A percentile compares a stretch with the other conserved stretches of the same genome.
Evolutionary conservation across 768 basidiomycete genomes (phyloP).

Genomic region (Porpolomopsis calyptriformis): DNA sequence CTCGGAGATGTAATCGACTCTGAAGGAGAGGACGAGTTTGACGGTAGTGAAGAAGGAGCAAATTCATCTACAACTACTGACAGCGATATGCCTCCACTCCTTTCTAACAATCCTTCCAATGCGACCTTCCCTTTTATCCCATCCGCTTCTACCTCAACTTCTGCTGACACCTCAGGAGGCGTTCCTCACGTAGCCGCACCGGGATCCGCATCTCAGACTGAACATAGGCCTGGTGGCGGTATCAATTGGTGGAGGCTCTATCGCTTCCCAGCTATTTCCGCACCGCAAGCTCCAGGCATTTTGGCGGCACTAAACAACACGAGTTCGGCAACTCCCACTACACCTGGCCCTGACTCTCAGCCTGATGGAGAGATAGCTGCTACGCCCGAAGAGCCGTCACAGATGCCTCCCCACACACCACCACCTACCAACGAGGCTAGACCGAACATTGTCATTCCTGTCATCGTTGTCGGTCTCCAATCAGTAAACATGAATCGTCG

Average conservation of each 20-base stretch:
- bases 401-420: neutral
- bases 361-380: neutral
- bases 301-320: neutral
- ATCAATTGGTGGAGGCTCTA: constrained; percentile 81
- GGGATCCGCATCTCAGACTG: constrained; percentile 1
- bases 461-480: constrained; percentile 77
- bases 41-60: constrained; percentile 7
- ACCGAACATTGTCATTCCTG: constrained; percentile 52
- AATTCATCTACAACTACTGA: constrained; percentile 2
- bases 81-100: constrained; percentile 13
- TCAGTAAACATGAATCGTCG: constrained; percentile 47
- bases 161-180: neutral
- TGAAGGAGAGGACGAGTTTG: constrained; percentile 20
- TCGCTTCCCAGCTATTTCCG: constrained; percentile 62
- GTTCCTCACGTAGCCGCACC: neutral
- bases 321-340: neutral
- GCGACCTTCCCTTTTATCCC: neutral
- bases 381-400: neutral
- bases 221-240: constrained; percentile 24
- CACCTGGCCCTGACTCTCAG: neutral
- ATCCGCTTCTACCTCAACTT: neutral
- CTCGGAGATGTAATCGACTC: constrained; percentile 29
- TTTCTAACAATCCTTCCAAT: neutral
- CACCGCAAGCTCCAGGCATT: constrained; percentile 19
- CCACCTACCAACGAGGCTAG: constrained; percentile 7